Evolutionary conservation across 2,329 filamentous ascomycete species (phyloP), one percentile per base, ranked within the genome.

Genomic region (Beauveria caledonica): DNA sequence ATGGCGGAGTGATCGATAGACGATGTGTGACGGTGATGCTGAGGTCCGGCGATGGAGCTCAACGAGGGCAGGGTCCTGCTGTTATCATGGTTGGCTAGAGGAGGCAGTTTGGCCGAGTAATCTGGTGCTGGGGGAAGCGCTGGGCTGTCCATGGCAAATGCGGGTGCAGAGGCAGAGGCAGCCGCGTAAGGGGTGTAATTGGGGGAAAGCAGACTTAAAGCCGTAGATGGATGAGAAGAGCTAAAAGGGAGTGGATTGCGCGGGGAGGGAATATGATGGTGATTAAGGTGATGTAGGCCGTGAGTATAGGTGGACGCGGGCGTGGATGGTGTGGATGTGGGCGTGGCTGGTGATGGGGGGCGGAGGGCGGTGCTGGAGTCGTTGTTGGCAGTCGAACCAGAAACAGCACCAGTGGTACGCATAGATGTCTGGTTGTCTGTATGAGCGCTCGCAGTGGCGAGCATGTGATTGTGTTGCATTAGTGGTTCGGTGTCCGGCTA

Each of bases 51-150:
- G 52, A 75, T 66, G 57, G 68, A 70, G 64, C 72, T 75, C 62
- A 75, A 65, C 11, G 73, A 73, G 6, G 73, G 73, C 27, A 75
- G 67, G 40, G 68, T 71, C 23, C 67, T 65, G 52, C 69, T 67
- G 63, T 64, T 66, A 25, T 69, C 68, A 62, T 68, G 65, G 60
- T 70, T 61, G 60, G 52, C 60, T 42, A 63, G 67, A 29, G 61
- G 63, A 25, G 68, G 51, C 17, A 66, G 64, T 42, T 67, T 65
- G 52, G 66, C 64, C 52, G 70, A 67, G 40, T 68, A 64, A 64
- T 70, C 67, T 62, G 70, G 65, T 19, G 64, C 63, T 45, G 40
- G 49, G 27, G 62, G 56, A 23, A 51, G 58, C 45, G 29, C 11
- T 6, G 21, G 46, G 42, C 29, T 56, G 25, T 36, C 51, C 52